Conservation (phyloP, 345 rosid species). For the Sonneratia alba region DNA sequence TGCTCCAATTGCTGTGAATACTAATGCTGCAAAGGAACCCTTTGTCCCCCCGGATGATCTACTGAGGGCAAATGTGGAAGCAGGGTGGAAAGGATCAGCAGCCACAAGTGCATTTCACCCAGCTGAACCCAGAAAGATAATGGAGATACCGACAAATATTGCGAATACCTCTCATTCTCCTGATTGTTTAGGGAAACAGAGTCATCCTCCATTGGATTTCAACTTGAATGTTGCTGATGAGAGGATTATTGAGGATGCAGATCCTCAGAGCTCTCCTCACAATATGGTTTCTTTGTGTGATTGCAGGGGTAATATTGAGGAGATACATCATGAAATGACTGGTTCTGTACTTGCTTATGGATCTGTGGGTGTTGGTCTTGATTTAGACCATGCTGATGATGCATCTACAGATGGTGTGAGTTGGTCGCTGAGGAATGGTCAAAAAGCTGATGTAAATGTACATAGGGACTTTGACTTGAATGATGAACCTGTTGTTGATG, state of each 20-base stretch:
- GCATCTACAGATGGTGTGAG: conserved; percentile 29
- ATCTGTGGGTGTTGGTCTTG: conserved; percentile 74
- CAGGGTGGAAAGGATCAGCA: conserved; percentile 98
- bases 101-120: conserved; percentile 98
- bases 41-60: conserved; percentile 77
- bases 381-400: conserved; percentile 69
- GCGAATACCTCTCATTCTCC: neutral
- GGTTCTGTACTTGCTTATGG: conserved; percentile 23
- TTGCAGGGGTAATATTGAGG: conserved; percentile 20
- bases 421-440: conserved; percentile 25
- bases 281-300: conserved; percentile 22
- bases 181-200: conserved; percentile 35
- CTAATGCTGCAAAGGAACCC: conserved; percentile 82
- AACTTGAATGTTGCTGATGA: conserved; percentile 86
- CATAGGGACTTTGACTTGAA: conserved; percentile 77
- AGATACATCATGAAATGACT: conserved; percentile 17
- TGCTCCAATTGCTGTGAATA: conserved; percentile 66
- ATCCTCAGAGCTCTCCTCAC: conserved; percentile 29
- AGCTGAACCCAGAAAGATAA: conserved; percentile 67
- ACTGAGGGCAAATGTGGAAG: conserved; percentile 49
- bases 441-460: conserved; percentile 27
- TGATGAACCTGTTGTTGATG: conserved; percentile 65
- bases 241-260: conserved; percentile 63
- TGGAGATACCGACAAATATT: conserved; percentile 27
- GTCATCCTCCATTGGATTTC: conserved; percentile 51